Percentiles rank a stretch among this genome's conserved stretches.
phyloP scores from a whole-genome alignment of 2,329 filamentous ascomycete species.

The Colletotrichum phormii region DNA sequence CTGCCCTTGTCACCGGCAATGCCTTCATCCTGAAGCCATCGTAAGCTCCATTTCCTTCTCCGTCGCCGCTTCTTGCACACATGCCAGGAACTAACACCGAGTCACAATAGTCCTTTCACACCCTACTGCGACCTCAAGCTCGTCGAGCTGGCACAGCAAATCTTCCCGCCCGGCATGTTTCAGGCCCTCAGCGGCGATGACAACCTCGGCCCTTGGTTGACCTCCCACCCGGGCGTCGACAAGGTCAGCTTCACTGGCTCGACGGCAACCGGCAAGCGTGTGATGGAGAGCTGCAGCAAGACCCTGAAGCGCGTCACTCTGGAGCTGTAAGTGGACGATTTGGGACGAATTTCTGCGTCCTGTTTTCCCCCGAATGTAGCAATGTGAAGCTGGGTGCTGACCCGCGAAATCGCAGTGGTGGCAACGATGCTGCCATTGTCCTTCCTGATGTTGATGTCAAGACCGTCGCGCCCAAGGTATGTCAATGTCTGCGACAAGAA shows the following conservation, averaged over 20 bases:
- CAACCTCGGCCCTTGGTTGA: slow-evolving; percentile 68
- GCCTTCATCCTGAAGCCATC: slow-evolving; percentile 68
- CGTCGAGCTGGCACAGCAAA: slow-evolving; percentile 65
- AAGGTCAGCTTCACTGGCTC: slow-evolving; percentile 76
- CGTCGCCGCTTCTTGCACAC: no score
- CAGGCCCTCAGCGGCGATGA: slow-evolving; percentile 72
- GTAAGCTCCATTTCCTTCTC: neutral
- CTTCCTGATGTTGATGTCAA: slow-evolving; percentile 66
- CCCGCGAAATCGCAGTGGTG: slow-evolving; percentile 50
- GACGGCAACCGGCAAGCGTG: slow-evolving; percentile 69
- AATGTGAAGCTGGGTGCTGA: neutral
- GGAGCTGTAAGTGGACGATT: slow-evolving; percentile 56
- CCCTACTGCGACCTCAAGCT: slow-evolving; percentile 70
- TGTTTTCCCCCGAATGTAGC: slow-evolving; percentile 26
- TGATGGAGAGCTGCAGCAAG: slow-evolving; percentile 66
- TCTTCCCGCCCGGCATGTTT: slow-evolving; percentile 73
- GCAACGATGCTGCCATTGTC: slow-evolving; percentile 72
- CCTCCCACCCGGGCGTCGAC: slow-evolving; percentile 67
- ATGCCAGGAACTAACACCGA: slow-evolving; percentile 33
- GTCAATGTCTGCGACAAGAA: neutral
- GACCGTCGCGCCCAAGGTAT: slow-evolving; percentile 51
- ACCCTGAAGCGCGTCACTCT: slow-evolving; percentile 71
- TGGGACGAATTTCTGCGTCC: neutral
- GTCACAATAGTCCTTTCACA: slow-evolving; percentile 57
- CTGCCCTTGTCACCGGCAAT: slow-evolving; percentile 69